Base-by-base conservation (phyloP, 371 early-diverging fungal genomes). In the Massospora cicadina region DNA sequence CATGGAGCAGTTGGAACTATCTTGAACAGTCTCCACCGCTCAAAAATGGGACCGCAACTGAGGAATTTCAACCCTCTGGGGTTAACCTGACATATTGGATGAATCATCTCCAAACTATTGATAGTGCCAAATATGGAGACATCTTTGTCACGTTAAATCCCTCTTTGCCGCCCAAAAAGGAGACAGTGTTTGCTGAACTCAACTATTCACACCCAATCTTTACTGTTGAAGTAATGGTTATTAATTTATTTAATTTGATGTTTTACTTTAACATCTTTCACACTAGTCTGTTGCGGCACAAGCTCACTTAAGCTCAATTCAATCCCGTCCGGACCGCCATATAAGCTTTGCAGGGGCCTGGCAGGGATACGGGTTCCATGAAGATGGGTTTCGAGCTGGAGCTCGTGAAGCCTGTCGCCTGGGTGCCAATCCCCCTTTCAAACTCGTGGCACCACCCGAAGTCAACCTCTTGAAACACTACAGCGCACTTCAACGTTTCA, bases 341-440 rank as follows among this genome's bases (percentile, higher is more conserved):
- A 67, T 67, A n/a, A 53, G 56, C 13, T 74, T 75, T 66, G 69
- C 71, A 25, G 84, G 84, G 27, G 84, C 84, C 12, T 84, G 84
- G 84, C 74, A 78, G 1, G 75, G 77, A 56, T 81, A 82, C 64
- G 82, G 82, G 2, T 84, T 84, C 71, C 84, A 84, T 63, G 82
- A 82, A 67, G 83, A 83, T 67, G 84, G 81, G 0, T 67, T 73
- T 32, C 77, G 78, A 2, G 76, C 79, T 1, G 81, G 82, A 2
- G 68, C 81, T 23, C 68, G 72, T 12, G 76, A 77, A 23, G 82
- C 81, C 3, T 26, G 43, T 1, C 71, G 72, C 23, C 69, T 83
- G 10, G 82, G 82, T 28, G 82, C 80, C 33, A 33, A 56, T n/a
- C 72, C 74, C 26, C 81, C 83, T 1, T 81, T 82, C 68, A 69